Evolutionary conservation across 129 eudicot genomes (phyloP), one percentile per base, ranked within the genome.

Genomic region (Ambrosia artemisiifolia): DNA sequence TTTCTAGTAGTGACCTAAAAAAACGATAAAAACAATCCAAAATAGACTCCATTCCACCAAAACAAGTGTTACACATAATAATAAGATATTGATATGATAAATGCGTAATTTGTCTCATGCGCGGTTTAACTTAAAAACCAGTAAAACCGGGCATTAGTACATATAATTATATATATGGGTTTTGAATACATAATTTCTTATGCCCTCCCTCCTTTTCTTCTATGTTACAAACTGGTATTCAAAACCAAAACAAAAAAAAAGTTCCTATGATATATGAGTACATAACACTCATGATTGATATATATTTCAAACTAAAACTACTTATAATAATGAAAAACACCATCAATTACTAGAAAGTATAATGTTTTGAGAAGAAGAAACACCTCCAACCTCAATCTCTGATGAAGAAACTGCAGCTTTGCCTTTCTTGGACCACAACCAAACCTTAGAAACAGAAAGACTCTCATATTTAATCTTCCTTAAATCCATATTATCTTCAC

Each of bases 401-500:
- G 35, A 74, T 20, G 71, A 63, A 63, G 64, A 50, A 50, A 20
- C 64, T 5, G 43, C 51, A 50, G 48, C 13, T 13, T 36, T 64
- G 40, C 16, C 63, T 74, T 74, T 74, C 42, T 64, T 74, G 4
- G 78, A 63, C 78, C 78, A 74, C 54, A 50, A 13, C 78, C 78
- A 74, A 74, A 72, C 68, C 76, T 87, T 87, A 7, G 88, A 84
- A 13, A 87, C 86, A 59, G 88, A 87, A 61, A 83, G 84, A 50
- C 92, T 87, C 13, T 84, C 87, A 33, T 65, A 62, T 66, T 63
- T 79, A 18, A 57, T 71, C 70, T 68, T 65, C 68, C 69, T 71
- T 50, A 30, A 62, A 19, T 46, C 49, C 50, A 13, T 32, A 51
- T 46, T 30, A 18, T 36, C 48, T 46, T 70, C 67, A 63, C 18